phyloP scores from a whole-genome alignment of 768 basidiomycete species.

The Zangia roseola region DNA sequence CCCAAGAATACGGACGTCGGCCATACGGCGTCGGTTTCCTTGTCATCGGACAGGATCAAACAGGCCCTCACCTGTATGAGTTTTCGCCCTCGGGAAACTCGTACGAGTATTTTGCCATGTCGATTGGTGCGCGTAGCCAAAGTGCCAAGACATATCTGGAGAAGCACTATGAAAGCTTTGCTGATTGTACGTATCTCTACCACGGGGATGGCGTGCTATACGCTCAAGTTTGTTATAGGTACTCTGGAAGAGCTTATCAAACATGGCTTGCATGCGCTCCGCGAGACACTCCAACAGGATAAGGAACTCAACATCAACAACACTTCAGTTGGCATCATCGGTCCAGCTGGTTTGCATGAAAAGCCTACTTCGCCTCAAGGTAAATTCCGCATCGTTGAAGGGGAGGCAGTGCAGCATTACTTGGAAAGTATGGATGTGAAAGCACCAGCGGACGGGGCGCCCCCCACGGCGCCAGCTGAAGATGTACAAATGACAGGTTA shows the following conservation, averaged over 20 bases:
- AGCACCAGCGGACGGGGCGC: conserved; percentile 42
- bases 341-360: conserved; percentile 64
- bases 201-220: not conserved
- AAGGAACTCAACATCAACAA: conserved; percentile 93
- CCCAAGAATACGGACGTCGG: conserved; percentile 95
- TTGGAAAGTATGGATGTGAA: conserved; percentile 78
- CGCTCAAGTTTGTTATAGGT: conserved; percentile 42
- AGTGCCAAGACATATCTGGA: conserved; percentile 99
- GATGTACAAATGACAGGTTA: conserved; percentile 87
- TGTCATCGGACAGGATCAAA: conserved; percentile 92
- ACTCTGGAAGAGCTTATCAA: conserved; percentile 83
- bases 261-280: conserved; percentile 92
- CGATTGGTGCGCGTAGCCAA: conserved; percentile 96
- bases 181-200: conserved; percentile 59
- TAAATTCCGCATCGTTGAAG: conserved; percentile 86
- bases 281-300: conserved; percentile 97
- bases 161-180: conserved; percentile 87
- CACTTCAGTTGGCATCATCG: conserved; percentile 93
- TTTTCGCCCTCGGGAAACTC: conserved; percentile 97
- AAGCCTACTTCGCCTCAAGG: conserved; percentile 49
- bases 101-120: conserved; percentile 98
- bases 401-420: conserved; percentile 70
- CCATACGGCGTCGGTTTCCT: conserved; percentile 99
- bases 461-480: conserved; percentile 44
- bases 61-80: conserved; percentile 97